Evolutionary conservation across 768 basidiomycete species (phyloP), one percentile per base, ranked within the genome.

Genomic region (Pisolithus tinctorius): DNA sequence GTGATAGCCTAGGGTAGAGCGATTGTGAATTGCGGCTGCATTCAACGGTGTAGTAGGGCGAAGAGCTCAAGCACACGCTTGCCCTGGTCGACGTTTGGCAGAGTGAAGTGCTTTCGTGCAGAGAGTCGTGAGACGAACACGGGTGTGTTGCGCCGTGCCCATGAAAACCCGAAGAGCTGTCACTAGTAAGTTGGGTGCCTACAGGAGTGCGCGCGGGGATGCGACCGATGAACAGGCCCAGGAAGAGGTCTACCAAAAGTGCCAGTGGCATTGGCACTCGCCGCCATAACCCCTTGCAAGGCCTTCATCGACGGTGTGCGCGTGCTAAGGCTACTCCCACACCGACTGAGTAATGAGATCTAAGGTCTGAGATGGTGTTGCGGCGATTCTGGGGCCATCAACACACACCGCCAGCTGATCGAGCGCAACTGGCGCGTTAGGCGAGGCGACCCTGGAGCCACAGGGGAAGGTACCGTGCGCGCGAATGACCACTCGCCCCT

Each of bases 11-110:
- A 98, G 77, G 56, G 67, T 98, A 99, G 31, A 90, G 74, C 6
- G 85, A 81, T 66, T 97, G 95, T 4, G 90, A 76, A 59, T 79
- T 76, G 47, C 89, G 81, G 7, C 88, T 91, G 71, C 94, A 98
- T 70, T 94, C 86, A 51, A 84, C 85, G 17, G 96, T 98, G 66
- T 98, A 86, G 63, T 96, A 92, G 0, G 93, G 83, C 0, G 92
- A 99, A 76, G 48, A 97, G 79, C 50, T 92, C 83, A 34, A 98
- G 79, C 11, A 98, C 83, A 23, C 93, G 86, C 27, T 76, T 75
- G 13, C 96, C 86, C 68, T 98, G 93, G 42, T 86, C 83, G 11
- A 85, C 65, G 0, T 88, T 89, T 1, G 95, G 95, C 1, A 88
- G 74, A 26, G 81, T 77, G 42, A 90, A 75, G 14, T 81, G 78